These are phyloP conservation scores for Neofusicoccum umdonicola DNA, from an alignment of 2,329 filamentous ascomycete genomes.

Conservation along the genomic window DNA sequence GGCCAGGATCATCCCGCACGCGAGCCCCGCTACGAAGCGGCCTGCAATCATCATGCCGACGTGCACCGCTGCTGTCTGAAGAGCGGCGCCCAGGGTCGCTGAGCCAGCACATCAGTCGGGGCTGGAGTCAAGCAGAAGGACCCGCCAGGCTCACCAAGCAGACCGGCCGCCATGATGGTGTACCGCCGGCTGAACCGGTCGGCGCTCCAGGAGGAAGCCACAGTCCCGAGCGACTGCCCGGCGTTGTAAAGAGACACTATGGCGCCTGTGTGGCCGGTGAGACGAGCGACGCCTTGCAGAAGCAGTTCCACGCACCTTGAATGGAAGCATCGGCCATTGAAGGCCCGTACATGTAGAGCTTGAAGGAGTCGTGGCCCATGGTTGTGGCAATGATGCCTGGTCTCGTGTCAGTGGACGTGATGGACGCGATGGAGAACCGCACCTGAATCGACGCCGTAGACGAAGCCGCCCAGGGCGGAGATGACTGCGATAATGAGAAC, in stretches of 20 bases:
- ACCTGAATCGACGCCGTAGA: too few species aligned
- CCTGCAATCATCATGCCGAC: conserved; percentile 17
- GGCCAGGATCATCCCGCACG: conserved; percentile 12
- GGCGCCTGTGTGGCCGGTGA: neutral
- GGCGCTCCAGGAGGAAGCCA: neutral
- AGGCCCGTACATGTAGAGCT: neutral
- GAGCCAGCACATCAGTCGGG: neutral
- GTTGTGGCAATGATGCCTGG: neutral
- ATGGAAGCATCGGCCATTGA: neutral
- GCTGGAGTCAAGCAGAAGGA: too few species aligned
- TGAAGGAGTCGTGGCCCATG: neutral
- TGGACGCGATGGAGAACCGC: too few species aligned
- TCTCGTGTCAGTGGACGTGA: too few species aligned
- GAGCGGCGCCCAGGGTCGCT: neutral
- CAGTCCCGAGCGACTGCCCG: neutral
- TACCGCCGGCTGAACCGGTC: conserved; percentile 22
- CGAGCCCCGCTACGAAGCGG: conserved; percentile 4
- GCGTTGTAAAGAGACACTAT: neutral
- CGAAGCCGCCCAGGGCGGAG: too few species aligned
- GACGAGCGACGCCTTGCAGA: too few species aligned
- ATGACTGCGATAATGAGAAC: too few species aligned
- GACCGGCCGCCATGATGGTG: conserved; percentile 16
- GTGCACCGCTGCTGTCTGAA: conserved; percentile 12
- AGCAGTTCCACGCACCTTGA: too few species aligned
- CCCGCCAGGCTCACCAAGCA: too few species aligned